Evolutionary conservation across 2,329 filamentous ascomycete genomes (phyloP).

Genomic region (Colletotrichum spinosum): DNA sequence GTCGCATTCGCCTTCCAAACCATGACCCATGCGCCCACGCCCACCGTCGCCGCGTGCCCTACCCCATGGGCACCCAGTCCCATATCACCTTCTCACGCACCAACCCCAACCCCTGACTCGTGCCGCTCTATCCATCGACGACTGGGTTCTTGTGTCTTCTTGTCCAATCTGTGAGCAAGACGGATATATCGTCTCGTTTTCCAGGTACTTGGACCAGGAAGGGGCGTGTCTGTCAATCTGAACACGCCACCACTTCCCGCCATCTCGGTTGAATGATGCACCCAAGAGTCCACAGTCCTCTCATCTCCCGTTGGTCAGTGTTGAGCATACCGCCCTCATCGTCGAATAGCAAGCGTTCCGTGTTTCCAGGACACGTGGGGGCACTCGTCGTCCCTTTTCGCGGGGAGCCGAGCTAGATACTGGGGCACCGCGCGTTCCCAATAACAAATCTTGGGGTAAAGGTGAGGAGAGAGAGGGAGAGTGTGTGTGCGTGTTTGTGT

Average conservation of each 20-base stretch:
- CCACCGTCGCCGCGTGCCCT: conserved; percentile 11
- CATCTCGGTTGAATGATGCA: conserved; percentile 30
- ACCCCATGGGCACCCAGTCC: conserved; percentile 15
- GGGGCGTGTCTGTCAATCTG: conserved; percentile 1
- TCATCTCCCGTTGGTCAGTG: conserved; percentile 3
- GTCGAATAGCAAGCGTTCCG: conserved; percentile 12
- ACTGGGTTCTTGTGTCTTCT: neutral
- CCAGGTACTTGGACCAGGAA: neutral
- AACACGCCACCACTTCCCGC: conserved; percentile 14
- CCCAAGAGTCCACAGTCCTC: conserved; percentile 14
- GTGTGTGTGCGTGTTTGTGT: neutral
- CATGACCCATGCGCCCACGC: conserved; percentile 12
- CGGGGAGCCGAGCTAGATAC: conserved; percentile 20
- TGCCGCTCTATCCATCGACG: conserved; percentile 19
- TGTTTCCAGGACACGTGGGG: conserved; percentile 9
- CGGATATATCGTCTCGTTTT: neutral
- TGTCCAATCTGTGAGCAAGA: neutral
- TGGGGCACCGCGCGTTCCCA: conserved; percentile 15
- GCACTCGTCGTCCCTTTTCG: conserved; percentile 29
- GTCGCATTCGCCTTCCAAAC: conserved; percentile 8
- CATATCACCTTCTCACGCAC: conserved; percentile 10
- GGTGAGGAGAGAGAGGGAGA: conserved; percentile 16
- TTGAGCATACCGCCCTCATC: neutral
- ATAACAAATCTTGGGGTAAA: conserved; percentile 23
- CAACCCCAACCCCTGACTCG: conserved; percentile 20